Evolutionary conservation across 2,329 filamentous ascomycete species (phyloP), one percentile per base, ranked within the genome.

Genomic region (Trichoderma aggressivum): DNA sequence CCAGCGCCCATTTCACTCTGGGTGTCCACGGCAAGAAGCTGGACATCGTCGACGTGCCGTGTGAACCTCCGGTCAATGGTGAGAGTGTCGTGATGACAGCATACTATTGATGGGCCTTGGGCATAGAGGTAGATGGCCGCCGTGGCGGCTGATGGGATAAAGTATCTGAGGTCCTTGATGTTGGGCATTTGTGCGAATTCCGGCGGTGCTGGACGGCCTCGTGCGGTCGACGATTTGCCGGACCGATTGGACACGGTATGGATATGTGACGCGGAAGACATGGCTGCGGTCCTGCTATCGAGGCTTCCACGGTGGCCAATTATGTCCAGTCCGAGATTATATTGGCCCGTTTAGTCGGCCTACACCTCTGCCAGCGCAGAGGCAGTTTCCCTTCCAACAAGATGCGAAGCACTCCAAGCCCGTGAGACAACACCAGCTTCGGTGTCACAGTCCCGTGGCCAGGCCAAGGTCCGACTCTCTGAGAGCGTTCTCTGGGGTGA

Each of bases 91-190:
- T 98, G 95, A 77, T 97, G 94, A 36, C 95, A 90, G 80, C 94
- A 96, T 28, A 98, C 86, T 71, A 99, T 90, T 7, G 90, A 89
- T 67, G 90, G 90, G 36, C 93, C 92, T 80, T 98, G 88, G 28
- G 94, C 91, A 81, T 97, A 98, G 30, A 99, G 87, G 75, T 99
- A 92, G 84, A 96, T 92, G 28, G 94, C 93, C 2, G 92, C 93
- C 5, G 96, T 98, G 34, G 96, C 94, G 21, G 94, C 94, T 80
- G 93, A 97, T 71, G 96, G 92, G 76, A 96, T 92, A 76, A 98
- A 94, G 73, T 90, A 87, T 75, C 84, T 86, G 73, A 84, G 79
- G 28, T 86, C 80, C 68, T 84, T 81, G 69, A 81, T 83, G 56
- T 85, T 79, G 70, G 86, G 83, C 84, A 88, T 85, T 71, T 83